Evolutionary conservation across 345 rosid species (phyloP), one percentile per base, ranked within the genome.

Genomic region (Kernera saxatilis): DNA sequence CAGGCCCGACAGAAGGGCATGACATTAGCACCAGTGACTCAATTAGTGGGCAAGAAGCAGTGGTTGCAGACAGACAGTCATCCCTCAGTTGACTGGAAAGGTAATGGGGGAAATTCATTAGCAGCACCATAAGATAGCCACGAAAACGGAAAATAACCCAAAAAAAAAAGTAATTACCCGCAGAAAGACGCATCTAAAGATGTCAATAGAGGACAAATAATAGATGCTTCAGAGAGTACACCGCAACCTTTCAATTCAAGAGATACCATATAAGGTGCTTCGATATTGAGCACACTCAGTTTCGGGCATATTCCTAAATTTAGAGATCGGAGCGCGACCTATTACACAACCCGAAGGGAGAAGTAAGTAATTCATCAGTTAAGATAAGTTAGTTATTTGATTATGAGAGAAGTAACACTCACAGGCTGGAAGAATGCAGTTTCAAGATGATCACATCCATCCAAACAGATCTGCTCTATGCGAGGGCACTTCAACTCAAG

Each of bases 241-340:
- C 99, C 98, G 51, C 99, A 94, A 67, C 98, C 98, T 81, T 94
- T 87, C 82, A 94, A 81, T 88, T 94, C 99, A 14, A 94, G 92
- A 36, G 88, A 74, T 71, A 82, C 88, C 99, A 94, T 85, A 65
- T 35, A 55, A 5, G 90, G 89, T 12, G 96, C 97, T 83, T 94
- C 88, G 45, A 92, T 89, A 72, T 15, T 77, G 52, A 94, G 97
- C 8, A 74, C 63, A 43, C 76, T 85, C 88, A 94, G 50, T 79
- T 94, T 92, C 13, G 99, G 98, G 74, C 98, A 92, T 77, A 94
- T 94, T 63, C 99, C 97, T 77, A 92, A 83, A 74, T 95, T 92
- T 3, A 92, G 87, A n/a, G 93, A 89, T 74, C 56, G 81, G 41
- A 95, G 91, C 26, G 97, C 92, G 72, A 86, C 98, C 99, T 95